Conservation (phyloP, 177 flowering plant genomes). For the Vitis hybrid region DNA sequence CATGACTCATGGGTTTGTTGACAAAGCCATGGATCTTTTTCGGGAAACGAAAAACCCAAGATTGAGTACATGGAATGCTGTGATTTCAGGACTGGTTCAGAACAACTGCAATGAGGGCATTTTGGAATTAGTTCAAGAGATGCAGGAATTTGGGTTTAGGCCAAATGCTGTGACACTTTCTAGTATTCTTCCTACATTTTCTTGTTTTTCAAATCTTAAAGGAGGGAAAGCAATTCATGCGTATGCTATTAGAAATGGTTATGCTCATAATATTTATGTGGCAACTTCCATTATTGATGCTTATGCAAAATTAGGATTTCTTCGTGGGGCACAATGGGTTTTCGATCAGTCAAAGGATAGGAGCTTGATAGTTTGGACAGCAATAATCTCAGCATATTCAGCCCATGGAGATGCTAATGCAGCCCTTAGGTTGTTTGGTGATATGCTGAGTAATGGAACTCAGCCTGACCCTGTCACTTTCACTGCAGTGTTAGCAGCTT, state of each 20-base stretch:
- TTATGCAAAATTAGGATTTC: conserved; percentile 73
- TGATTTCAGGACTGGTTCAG: conserved; percentile 77
- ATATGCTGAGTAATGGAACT: conserved; percentile 53
- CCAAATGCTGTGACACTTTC: conserved; percentile 72
- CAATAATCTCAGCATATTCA: conserved; percentile 77
- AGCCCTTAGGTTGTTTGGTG: conserved; percentile 43
- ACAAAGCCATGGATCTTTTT: conserved; percentile 65
- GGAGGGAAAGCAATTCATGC: conserved; percentile 71
- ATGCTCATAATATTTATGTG: conserved; percentile 53
- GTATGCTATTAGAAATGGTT: conserved; percentile 55
- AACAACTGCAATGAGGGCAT: conserved; percentile 44
- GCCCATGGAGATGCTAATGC: conserved; percentile 65
- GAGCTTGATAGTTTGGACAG: conserved; percentile 77
- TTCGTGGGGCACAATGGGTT: conserved; percentile 49
- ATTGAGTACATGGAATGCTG: conserved; percentile 77
- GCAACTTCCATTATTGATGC: conserved; percentile 70
- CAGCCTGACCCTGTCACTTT: conserved; percentile 76
- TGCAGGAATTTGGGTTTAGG: conserved; percentile 54
- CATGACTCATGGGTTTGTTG: conserved; percentile 73
- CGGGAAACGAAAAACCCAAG: conserved; percentile 39
- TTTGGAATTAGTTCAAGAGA: conserved; percentile 44
- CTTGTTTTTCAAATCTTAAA: conserved; percentile 50
- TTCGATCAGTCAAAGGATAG: conserved; percentile 44
- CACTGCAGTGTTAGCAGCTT: conserved; percentile 71
- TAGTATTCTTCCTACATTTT: conserved; percentile 63